phyloP scores from a whole-genome alignment of 768 basidiomycete genomes.

The Arthromyces matolae region DNA sequence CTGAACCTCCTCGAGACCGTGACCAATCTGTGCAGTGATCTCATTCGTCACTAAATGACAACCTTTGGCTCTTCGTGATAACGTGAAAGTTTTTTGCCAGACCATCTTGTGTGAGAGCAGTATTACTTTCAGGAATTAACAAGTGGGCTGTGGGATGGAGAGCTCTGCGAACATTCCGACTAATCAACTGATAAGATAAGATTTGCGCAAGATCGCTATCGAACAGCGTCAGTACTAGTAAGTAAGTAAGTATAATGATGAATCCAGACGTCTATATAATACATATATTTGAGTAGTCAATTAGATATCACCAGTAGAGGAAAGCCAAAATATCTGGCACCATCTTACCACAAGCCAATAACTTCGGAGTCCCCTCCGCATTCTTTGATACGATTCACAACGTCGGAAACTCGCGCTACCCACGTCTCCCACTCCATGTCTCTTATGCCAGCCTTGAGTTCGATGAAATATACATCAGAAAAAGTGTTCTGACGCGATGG shows the following conservation, averaged over 20 bases:
- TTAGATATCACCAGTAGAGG: too few relatives aligned
- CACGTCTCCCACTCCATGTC: conserved; percentile 19
- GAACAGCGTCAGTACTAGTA: too few relatives aligned
- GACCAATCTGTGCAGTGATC: conserved; percentile 59
- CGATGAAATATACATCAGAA: conserved; percentile 61
- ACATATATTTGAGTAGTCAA: too few relatives aligned
- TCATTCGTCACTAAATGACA: conserved; percentile 86
- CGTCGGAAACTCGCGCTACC: conserved; percentile 31
- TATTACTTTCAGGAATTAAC: too few relatives aligned
- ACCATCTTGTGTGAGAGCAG: conserved; percentile 49
- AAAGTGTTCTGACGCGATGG: conserved; percentile 48
- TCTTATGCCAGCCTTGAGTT: conserved; percentile 35
- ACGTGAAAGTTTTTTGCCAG: conserved; percentile 84
- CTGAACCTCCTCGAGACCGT: conserved; percentile 66
- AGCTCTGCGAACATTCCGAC: too few relatives aligned
- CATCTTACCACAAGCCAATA: conserved; percentile 44
- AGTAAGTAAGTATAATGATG: too few relatives aligned
- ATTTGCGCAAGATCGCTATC: too few relatives aligned
- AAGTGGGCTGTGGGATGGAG: background rate
- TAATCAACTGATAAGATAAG: too few relatives aligned
- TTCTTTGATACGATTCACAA: conserved; percentile 29
- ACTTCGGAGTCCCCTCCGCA: conserved; percentile 34
- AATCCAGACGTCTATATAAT: too few relatives aligned
- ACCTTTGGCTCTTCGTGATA: conserved; percentile 52
- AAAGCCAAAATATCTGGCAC: too few relatives aligned